These are phyloP conservation scores for Fonsecaea multimorphosa DNA, from an alignment of 2,329 filamentous ascomycete species.

Conservation along the genomic window DNA sequence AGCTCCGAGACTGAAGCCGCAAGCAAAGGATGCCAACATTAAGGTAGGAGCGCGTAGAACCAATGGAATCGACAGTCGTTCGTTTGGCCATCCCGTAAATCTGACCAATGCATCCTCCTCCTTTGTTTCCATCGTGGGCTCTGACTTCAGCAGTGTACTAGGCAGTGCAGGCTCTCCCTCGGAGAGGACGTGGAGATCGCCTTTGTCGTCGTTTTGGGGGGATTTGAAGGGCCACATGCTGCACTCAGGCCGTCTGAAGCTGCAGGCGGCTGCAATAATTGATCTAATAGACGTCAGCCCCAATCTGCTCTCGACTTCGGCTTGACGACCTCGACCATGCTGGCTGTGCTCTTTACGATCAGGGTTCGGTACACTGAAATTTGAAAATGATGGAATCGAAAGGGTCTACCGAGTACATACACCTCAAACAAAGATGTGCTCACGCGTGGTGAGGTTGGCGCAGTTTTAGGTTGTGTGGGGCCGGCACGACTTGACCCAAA, in stretches of 20 bases:
- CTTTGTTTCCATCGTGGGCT: slow-evolving; percentile 1
- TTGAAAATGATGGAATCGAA: not conserved
- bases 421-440: not conserved
- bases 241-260: not conserved
- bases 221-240: slow-evolving; percentile 37
- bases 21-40: slow-evolving; percentile 65
- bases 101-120: slow-evolving; percentile 32
- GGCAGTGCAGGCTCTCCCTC: not conserved
- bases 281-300: not conserved
- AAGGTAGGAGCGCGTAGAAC: slow-evolving; percentile 70
- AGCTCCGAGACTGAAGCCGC: slow-evolving; percentile 74
- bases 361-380: not conserved
- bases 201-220: slow-evolving; percentile 1
- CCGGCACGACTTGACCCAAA: not conserved
- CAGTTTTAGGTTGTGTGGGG: not conserved
- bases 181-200: not conserved
- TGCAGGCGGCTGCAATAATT: not conserved
- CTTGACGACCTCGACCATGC: not conserved
- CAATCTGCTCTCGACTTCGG: not conserved
- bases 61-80: slow-evolving; percentile 67
- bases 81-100: slow-evolving; percentile 40
- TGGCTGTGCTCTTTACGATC: not conserved
- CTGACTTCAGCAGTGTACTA: not conserved
- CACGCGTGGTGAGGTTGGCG: not conserved
- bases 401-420: not conserved